These are phyloP conservation scores for Rhodotorula glutinis DNA, from an alignment of 1,284 basidiomycete genomes.

Conservation along the genomic window DNA sequence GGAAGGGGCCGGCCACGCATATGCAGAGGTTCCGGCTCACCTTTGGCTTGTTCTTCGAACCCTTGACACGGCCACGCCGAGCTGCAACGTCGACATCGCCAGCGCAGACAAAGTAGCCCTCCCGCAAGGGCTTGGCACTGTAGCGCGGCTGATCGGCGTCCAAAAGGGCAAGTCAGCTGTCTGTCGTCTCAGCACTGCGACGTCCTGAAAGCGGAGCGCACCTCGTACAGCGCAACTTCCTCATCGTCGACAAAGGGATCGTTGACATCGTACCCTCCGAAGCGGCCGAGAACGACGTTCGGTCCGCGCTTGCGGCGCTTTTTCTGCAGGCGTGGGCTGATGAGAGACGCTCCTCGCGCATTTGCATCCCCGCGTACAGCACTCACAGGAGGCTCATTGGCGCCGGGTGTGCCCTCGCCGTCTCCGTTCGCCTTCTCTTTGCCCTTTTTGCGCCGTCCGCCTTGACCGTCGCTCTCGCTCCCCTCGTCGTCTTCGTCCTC, in stretches of 20 bases:
- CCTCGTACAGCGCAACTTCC: conserved; percentile 82
- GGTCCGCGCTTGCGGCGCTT: conserved; percentile 58
- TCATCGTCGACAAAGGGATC: conserved; percentile 99
- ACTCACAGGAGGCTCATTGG: conserved; percentile 43
- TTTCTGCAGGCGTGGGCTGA: conserved; percentile 43
- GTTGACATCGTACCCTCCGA: conserved; percentile 68
- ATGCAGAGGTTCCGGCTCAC: background rate
- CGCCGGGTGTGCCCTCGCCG: conserved; percentile 48
- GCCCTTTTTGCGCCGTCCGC: conserved; percentile 48
- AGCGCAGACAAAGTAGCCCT: conserved; percentile 53
- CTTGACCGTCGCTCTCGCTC: conserved; percentile 52
- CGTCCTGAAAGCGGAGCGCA: conserved; percentile 49
- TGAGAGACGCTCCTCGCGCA: no score
- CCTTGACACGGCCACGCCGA: conserved; percentile 26
- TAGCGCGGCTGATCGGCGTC: conserved; percentile 24
- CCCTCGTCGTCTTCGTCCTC: conserved; percentile 53
- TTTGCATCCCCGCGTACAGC: no score
- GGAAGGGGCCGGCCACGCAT: background rate
- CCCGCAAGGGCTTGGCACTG: conserved; percentile 21
- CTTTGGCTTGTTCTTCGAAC: conserved; percentile 39
- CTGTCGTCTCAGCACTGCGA: no score
- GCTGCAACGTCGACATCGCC: conserved; percentile 71
- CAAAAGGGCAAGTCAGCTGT: background rate
- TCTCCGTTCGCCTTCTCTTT: conserved; percentile 48
- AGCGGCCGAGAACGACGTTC: conserved; percentile 41